These are phyloP conservation scores for Phialophora expanda DNA, from an alignment of 2,329 filamentous ascomycete species.

Conservation along the genomic window DNA sequence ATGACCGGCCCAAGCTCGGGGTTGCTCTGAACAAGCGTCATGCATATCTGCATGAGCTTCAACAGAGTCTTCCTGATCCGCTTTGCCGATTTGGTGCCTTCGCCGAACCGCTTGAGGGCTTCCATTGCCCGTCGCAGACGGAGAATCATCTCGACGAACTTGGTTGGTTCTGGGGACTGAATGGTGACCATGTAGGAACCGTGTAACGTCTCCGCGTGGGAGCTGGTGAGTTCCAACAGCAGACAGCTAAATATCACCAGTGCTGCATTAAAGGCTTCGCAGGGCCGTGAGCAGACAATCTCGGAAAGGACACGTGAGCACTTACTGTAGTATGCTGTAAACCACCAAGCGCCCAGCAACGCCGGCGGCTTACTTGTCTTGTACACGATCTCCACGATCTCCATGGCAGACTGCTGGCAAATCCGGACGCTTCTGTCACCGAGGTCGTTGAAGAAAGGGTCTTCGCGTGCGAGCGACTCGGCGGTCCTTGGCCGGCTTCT, in stretches of 20 bases:
- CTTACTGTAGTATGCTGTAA: constrained; percentile 48
- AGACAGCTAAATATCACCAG: constrained; percentile 44
- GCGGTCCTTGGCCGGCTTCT: constrained; percentile 16
- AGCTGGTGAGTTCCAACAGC: constrained; percentile 27
- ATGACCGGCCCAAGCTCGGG: constrained; percentile 28
- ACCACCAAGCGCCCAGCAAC: constrained; percentile 51
- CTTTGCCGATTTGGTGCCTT: constrained; percentile 32
- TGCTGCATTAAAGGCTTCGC: constrained; percentile 44
- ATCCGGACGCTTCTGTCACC: constrained; percentile 37
- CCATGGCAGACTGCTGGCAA: constrained; percentile 43
- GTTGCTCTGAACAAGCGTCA: constrained; percentile 31
- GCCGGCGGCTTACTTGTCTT: constrained; percentile 33
- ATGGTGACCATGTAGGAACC: constrained; percentile 18
- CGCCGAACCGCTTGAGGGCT: constrained; percentile 28
- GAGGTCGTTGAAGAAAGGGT: constrained; percentile 31
- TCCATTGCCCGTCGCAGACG: constrained; percentile 28
- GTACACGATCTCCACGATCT: constrained; percentile 45
- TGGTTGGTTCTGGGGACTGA: constrained; percentile 20
- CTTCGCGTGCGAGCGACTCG: constrained; percentile 18
- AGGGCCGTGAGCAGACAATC: constrained; percentile 27
- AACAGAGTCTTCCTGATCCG: constrained; percentile 30
- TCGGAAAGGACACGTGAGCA: constrained; percentile 26
- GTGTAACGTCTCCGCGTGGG: constrained; percentile 12
- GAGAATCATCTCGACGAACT: constrained; percentile 30
- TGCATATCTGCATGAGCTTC: constrained; percentile 34